phyloP scores from a whole-genome alignment of 495 filamentous ascomycete species.

The Penicillium bialowiezense region DNA sequence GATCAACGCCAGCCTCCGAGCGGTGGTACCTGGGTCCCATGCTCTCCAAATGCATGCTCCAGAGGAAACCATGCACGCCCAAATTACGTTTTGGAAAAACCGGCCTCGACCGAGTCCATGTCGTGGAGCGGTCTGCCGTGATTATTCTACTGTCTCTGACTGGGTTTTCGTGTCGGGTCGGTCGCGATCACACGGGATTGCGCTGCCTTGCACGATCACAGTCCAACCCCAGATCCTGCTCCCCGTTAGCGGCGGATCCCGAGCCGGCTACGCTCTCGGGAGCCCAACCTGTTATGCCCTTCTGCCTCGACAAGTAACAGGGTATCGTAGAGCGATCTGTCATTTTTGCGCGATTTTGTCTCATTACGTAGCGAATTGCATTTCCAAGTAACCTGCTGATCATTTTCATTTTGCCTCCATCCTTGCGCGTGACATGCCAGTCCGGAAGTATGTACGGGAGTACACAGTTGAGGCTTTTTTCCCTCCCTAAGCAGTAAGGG shows the following conservation, averaged over 20 bases:
- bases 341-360: constrained; percentile 24
- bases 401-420: constrained; percentile 6
- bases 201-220: constrained; percentile 1
- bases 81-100: constrained; percentile 1
- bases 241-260: constrained; percentile 30
- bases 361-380: constrained; percentile 18
- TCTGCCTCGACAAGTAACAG: no score
- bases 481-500: constrained; percentile 16
- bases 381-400: constrained; percentile 17
- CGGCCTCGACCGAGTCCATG: not conserved
- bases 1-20: constrained; percentile 8
- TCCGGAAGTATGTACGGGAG: constrained; percentile 8
- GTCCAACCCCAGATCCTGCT: constrained; percentile 26
- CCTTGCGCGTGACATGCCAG: constrained; percentile 19
- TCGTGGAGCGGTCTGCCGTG: constrained; percentile 1
- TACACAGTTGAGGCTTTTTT: constrained; percentile 8
- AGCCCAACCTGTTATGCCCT: constrained; percentile 3
- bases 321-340: constrained; percentile 1
- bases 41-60: not conserved
- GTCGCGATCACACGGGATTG: constrained; percentile 3
- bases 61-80: constrained; percentile 3
- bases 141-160: not conserved
- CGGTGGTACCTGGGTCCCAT: constrained; percentile 10
- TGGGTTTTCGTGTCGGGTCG: not conserved
- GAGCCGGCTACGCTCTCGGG: constrained; percentile 26